A percentile compares a stretch with the other conserved stretches of the same genome.
These are phyloP conservation scores for Rheum nobile DNA, from an alignment of 148 eudicot genomes.

Conservation along the genomic window DNA sequence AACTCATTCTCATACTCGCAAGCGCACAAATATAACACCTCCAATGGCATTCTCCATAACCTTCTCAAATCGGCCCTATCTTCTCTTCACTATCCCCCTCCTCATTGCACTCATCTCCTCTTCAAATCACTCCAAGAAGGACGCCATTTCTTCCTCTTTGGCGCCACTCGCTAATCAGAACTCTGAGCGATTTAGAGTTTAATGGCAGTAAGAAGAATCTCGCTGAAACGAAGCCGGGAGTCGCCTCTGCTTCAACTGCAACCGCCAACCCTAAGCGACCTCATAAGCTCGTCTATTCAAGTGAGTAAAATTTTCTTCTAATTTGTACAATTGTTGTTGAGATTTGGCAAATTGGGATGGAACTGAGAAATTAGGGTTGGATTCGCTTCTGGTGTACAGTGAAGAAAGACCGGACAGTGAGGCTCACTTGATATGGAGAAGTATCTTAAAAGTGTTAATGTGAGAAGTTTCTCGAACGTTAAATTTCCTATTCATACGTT, in stretches of 20 bases:
- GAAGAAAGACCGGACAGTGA: conserved; percentile 96
- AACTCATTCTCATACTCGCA: neutral
- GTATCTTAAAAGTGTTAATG: conserved; percentile 81
- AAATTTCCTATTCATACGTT: neutral
- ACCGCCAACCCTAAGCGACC: conserved; percentile 18
- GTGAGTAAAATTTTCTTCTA: conserved; percentile 14
- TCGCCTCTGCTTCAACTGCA: neutral
- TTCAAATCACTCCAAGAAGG: conserved; percentile 11
- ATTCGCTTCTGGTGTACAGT: conserved; percentile 31
- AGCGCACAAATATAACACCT: neutral
- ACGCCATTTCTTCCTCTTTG: conserved; percentile 5
- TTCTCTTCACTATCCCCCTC: conserved; percentile 20
- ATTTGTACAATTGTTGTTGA: neutral
- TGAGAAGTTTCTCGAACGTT: conserved; percentile 20
- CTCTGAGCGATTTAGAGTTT: conserved; percentile 15
- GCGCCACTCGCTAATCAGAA: conserved; percentile 13
- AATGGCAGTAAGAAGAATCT: conserved; percentile 13
- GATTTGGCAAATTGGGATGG: neutral
- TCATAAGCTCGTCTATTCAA: conserved; percentile 30
- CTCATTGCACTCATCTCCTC: conserved; percentile 8
- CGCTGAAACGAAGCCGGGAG: conserved; percentile 14
- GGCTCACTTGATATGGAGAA: conserved; percentile 94
- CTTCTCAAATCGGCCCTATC: conserved; percentile 18
- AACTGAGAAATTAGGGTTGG: neutral
- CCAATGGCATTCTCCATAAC: conserved; percentile 29